A percentile compares a stretch with the other conserved stretches of the same genome.
phyloP scores from a whole-genome alignment of 768 basidiomycete genomes.

The Phaeotremella fagi region DNA sequence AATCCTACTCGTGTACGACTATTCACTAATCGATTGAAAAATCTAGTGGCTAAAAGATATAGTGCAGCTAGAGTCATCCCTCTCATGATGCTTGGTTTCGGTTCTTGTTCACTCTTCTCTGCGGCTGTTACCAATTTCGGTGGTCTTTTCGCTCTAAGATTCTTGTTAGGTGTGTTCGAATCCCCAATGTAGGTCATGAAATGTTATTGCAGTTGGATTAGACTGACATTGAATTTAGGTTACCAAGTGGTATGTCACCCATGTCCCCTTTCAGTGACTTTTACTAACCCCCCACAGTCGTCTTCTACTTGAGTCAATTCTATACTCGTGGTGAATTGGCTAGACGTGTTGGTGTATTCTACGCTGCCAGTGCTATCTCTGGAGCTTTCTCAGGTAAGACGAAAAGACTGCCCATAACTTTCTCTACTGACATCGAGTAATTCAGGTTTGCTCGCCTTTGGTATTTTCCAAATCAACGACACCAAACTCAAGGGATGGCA shows the following conservation, averaged over 20 bases:
- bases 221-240: no score
- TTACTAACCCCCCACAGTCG: slow-evolving; percentile 35
- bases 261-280: neutral
- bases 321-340: slow-evolving; percentile 57
- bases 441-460: slow-evolving; percentile 52
- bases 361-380: slow-evolving; percentile 44
- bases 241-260: neutral
- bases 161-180: slow-evolving; percentile 56
- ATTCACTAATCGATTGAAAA: no score
- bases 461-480: slow-evolving; percentile 55
- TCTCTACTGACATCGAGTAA: neutral
- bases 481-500: slow-evolving; percentile 55
- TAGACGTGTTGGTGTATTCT: slow-evolving; percentile 55
- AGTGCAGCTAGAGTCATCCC: slow-evolving; percentile 55
- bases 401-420: neutral
- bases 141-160: slow-evolving; percentile 49
- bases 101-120: slow-evolving; percentile 52
- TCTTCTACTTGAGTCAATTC: slow-evolving; percentile 57
- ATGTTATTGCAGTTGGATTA: slow-evolving; percentile 49
- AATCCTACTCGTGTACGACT: no score
- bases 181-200: slow-evolving; percentile 49
- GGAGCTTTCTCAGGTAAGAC: neutral
- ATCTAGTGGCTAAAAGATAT: slow-evolving; percentile 52
- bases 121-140: slow-evolving; percentile 54
- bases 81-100: slow-evolving; percentile 56